phyloP scores from a whole-genome alignment of 2,329 filamentous ascomycete genomes.

The Hysterium pulicare region DNA sequence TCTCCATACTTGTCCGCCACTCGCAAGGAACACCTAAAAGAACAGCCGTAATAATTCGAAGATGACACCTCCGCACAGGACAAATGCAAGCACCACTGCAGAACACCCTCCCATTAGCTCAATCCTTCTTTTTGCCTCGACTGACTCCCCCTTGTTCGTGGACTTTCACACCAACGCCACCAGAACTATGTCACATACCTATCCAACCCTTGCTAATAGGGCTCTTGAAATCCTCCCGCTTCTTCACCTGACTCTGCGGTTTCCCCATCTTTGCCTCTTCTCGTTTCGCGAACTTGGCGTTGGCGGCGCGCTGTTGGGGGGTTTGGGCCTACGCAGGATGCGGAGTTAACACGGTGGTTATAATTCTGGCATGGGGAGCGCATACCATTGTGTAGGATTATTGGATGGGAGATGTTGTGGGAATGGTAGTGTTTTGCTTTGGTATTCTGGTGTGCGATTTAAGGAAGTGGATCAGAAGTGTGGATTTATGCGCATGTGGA shows the following conservation, averaged over 20 bases:
- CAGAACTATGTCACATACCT: slow-evolving; percentile 45
- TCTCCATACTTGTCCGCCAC: too few relatives aligned
- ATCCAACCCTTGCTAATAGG: slow-evolving; percentile 58
- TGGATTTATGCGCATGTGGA: too few relatives aligned
- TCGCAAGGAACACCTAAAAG: slow-evolving; percentile 27
- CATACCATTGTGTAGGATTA: slow-evolving; percentile 3
- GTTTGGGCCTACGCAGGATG: slow-evolving; percentile 65
- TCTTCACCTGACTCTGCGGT: slow-evolving; percentile 45
- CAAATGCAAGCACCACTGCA: slow-evolving; percentile 61
- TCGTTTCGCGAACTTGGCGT: slow-evolving; percentile 72
- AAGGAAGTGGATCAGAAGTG: too few relatives aligned
- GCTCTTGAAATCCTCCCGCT: slow-evolving; percentile 52
- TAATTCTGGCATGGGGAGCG: background rate
- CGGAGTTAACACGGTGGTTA: background rate
- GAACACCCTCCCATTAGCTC: background rate
- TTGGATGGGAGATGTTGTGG: background rate
- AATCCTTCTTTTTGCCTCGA: background rate
- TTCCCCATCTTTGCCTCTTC: slow-evolving; percentile 75
- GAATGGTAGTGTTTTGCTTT: background rate
- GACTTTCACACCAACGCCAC: slow-evolving; percentile 11
- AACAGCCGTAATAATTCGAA: slow-evolving; percentile 55
- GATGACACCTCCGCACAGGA: slow-evolving; percentile 59
- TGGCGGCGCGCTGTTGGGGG: slow-evolving; percentile 75
- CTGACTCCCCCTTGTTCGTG: background rate
- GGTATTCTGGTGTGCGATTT: background rate